Evolutionary conservation across 129 eudicot genomes (phyloP), one percentile per base, ranked within the genome.

Genomic region (Dittrichia graveolens): DNA sequence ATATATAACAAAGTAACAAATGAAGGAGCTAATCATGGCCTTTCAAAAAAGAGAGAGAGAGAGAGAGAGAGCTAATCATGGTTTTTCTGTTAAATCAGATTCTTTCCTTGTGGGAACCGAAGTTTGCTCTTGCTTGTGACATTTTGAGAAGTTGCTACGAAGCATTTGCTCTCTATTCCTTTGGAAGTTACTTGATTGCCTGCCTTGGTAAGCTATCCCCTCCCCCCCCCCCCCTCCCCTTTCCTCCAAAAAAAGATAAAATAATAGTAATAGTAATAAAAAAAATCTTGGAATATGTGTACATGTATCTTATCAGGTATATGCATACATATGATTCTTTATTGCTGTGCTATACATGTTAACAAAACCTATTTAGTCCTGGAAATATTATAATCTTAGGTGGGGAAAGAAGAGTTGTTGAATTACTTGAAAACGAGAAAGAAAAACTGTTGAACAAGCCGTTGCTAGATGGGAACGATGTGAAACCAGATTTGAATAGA

Each of bases 151-250:
- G 88, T 67, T 90, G 99, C 82, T 94, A 94, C n/a, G 99, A 94
- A 83, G 93, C 97, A 52, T 88, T 87, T 84, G 99, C 97, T 8
- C 83, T 90, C 4, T 94, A 94, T 76, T 84, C 97, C 6, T 94
- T 94, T 63, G 99, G 97, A 19, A 94, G 99, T 86, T 94, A 94
- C 86, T 75, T 94, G 75, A 81, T 94, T 82, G 97, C 97, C 54
- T 88, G 95, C 79, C 95, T 94, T 24, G 99, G 99, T 94, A 90
- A 82, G 85, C 60, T 50, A 24, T 19, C 9, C 41, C 7, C 13
- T 24, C 35, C 9, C 41, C 7, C 13, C 42, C 71, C 16, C 40
- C 38, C 39, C 52, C 8, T 2, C 31, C 31, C 31, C 31, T 24
- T 24, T 24, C 31, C n/a, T n/a, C 31, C 31, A 24, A 24, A 24